Evolutionary conservation across 495 filamentous ascomycete genomes (phyloP), one percentile per base, ranked within the genome.

Genomic region (Trichocladium antarcticum): DNA sequence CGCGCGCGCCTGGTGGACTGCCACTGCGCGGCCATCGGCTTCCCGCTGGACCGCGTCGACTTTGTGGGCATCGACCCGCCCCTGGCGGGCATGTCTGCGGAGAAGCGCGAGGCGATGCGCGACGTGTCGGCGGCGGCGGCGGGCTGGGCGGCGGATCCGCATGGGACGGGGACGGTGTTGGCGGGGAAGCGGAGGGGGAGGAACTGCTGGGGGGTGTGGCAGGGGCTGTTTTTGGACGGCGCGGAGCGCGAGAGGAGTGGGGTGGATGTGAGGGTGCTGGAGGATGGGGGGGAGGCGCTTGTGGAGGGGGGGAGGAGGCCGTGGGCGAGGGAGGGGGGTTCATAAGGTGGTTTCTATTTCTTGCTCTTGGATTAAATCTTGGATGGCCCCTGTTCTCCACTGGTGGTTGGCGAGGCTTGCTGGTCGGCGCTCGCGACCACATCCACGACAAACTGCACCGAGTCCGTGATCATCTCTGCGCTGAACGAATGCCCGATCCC

Each of bases 21-120:
- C 14, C 87, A 93, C 63, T 78, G 82, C 40, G 71, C 63, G 10
- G 81, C 84, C 14, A 66, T 89, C n/a, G 75, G 55, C 71, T 42
- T 86, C 63, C 69, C 74, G 0, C 39, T 61, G 12, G 52, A 68
- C 1, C 55, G 57, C 2, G 69, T 81, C 5, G 41, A 31, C 0
- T 82, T 81, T 44, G 55, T 86, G 10, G 85, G 85, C 0, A 78
- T 88, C 28, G 81, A 89, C 55, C 85, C 85, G 2, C 81, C 78
- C 22, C 14, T 32, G 22, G 42, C 46, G 37, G 54, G 55, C 37
- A 57, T 36, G 32, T 38, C 28, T 28, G 27, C 47, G 40, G 37
- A 60, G 45, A 65, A 72, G 38, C 58, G 56, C 38, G 58, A 63
- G 35, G 63, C 62, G 0, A 61, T 68, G 53, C 55, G 57, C 37